Conservation (phyloP, 2,329 filamentous ascomycete genomes). For the Paecilomyces sp. region DNA sequence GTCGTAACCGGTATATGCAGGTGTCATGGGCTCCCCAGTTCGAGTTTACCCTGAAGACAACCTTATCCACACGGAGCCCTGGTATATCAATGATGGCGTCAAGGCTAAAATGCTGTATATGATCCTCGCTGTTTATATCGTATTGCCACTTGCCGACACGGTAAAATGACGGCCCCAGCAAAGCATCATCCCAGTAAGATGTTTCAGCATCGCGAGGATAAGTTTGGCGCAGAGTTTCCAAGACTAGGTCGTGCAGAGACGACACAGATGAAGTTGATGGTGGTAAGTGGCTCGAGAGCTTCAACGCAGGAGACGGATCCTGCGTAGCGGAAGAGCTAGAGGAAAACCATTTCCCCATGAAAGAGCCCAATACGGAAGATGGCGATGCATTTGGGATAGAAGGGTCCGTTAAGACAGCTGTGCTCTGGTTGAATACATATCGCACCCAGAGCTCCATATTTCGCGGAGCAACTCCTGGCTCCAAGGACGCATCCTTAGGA, state of each 20-base stretch:
- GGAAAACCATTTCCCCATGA: neutral
- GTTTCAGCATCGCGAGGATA: constrained; percentile 22
- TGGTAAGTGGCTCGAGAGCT: neutral
- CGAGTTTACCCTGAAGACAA: constrained; percentile 34
- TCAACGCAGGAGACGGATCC: neutral
- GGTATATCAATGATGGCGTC: constrained; percentile 30
- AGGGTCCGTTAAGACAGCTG: constrained; percentile 1
- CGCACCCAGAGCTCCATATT: constrained; percentile 65
- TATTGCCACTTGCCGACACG: constrained; percentile 34
- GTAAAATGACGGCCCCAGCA: constrained; percentile 30
- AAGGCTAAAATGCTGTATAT: constrained; percentile 33
- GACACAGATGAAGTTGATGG: neutral
- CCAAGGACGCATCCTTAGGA: constrained; percentile 52
- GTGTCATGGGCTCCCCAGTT: constrained; percentile 39
- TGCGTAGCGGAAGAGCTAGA: neutral
- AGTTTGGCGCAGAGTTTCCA: constrained; percentile 21
- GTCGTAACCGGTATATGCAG: constrained; percentile 39
- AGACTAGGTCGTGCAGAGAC: constrained; percentile 22
- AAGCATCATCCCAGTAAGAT: constrained; percentile 28
- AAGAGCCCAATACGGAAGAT: constrained; percentile 1
- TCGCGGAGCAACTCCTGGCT: constrained; percentile 55
- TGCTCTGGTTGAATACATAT: constrained; percentile 39
- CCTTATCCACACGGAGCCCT: constrained; percentile 27
- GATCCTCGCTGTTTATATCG: constrained; percentile 22
- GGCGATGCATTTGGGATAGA: constrained; percentile 1